These are phyloP conservation scores for Neurospora cerealis DNA, from an alignment of 495 filamentous ascomycete genomes.

Conservation along the genomic window DNA sequence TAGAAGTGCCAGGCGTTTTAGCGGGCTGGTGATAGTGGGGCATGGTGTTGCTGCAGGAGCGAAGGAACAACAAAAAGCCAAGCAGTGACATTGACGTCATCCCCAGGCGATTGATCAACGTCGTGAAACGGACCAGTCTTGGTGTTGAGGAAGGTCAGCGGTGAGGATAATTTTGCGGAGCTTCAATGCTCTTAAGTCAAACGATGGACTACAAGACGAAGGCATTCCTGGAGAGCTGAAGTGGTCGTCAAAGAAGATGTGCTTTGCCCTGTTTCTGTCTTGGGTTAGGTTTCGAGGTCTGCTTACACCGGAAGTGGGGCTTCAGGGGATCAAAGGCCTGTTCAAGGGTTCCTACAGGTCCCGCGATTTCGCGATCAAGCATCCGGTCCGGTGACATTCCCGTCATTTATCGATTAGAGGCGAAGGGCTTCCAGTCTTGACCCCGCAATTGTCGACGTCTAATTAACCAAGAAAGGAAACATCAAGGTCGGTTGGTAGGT, in stretches of 20 bases:
- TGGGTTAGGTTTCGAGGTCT: neutral
- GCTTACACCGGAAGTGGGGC: neutral
- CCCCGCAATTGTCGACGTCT: slow-evolving; percentile 5
- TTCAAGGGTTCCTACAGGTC: neutral
- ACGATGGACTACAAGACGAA: neutral
- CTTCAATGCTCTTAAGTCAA: too few relatives aligned
- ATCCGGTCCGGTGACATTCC: neutral
- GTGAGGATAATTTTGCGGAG: neutral
- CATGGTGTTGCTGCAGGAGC: neutral
- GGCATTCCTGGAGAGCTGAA: neutral
- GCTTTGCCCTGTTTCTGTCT: neutral
- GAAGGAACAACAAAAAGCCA: neutral
- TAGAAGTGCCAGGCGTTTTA: neutral
- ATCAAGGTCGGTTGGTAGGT: slow-evolving; percentile 1
- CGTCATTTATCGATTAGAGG: slow-evolving; percentile 8
- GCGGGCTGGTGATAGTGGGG: neutral
- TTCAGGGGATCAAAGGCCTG: neutral
- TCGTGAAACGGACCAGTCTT: neutral
- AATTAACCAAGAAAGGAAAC: slow-evolving; percentile 2
- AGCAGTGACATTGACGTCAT: neutral
- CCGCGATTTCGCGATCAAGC: neutral
- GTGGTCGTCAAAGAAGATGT: neutral
- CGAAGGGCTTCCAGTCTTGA: too few relatives aligned
- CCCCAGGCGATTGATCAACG: neutral
- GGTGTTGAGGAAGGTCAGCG: neutral